Evolutionary conservation across 306 rosid genomes (phyloP).

Genomic region (Rosa rugosa): DNA sequence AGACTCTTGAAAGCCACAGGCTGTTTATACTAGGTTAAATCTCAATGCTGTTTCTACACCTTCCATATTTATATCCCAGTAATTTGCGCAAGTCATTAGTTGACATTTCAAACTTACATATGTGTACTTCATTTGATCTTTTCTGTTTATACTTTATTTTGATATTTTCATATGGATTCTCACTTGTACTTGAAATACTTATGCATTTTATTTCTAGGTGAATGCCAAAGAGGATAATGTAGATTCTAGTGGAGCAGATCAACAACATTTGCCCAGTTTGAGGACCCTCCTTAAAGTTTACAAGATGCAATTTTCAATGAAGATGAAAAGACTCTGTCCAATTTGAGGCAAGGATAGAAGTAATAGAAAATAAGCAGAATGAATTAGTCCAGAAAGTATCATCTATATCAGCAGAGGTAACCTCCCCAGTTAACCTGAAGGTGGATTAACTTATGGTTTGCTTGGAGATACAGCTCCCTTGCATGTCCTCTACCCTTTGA

Average conservation of each 20-base stretch:
- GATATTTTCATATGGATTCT: neutral
- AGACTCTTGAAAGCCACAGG: no score
- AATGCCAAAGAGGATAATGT: conserved; percentile 43
- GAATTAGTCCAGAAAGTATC: conserved; percentile 54
- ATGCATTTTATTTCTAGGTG: conserved; percentile 28
- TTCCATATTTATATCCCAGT: no score
- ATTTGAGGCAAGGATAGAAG: conserved; percentile 49
- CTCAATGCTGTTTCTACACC: no score
- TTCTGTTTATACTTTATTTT: no score
- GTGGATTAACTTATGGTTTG: neutral
- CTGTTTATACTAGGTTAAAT: no score
- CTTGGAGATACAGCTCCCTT: neutral
- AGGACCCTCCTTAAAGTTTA: conserved; percentile 54
- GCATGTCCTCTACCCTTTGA: neutral
- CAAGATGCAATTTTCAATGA: conserved; percentile 64
- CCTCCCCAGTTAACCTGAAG: neutral
- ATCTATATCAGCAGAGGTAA: conserved; percentile 47
- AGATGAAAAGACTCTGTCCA: conserved; percentile 41
- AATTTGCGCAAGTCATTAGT: no score
- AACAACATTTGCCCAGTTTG: conserved; percentile 34
- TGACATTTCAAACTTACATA: neutral
- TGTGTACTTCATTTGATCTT: neutral
- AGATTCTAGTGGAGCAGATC: conserved; percentile 33
- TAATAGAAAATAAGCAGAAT: conserved; percentile 41
- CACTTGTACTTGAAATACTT: no score